These are phyloP conservation scores for Xylaria polymorpha DNA, from an alignment of 2,329 filamentous ascomycete genomes.

Conservation along the genomic window DNA sequence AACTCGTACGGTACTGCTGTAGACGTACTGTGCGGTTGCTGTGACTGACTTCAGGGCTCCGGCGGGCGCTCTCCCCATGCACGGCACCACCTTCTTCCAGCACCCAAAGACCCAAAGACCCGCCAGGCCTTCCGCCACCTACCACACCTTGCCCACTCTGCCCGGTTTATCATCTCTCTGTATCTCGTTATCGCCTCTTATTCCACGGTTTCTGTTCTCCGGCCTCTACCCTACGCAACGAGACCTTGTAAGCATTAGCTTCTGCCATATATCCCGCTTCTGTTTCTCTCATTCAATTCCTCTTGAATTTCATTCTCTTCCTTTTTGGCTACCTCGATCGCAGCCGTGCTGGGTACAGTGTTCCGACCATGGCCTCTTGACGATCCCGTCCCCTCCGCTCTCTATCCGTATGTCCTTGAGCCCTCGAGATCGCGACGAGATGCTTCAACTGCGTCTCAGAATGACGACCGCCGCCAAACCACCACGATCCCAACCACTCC, in stretches of 20 bases:
- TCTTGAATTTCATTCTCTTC: background rate
- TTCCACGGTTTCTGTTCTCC: constrained; percentile 21
- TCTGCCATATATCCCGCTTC: constrained; percentile 17
- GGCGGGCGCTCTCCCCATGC: background rate
- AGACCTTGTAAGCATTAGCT: constrained; percentile 11
- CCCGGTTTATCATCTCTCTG: constrained; percentile 31
- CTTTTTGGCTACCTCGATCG: constrained; percentile 12
- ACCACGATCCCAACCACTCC: constrained; percentile 43
- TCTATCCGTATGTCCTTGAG: constrained; percentile 22
- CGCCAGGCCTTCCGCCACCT: constrained; percentile 36
- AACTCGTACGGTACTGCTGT: constrained; percentile 4
- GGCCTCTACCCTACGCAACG: background rate
- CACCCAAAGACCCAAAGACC: constrained; percentile 25
- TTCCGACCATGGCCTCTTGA: constrained; percentile 34
- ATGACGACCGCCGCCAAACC: constrained; percentile 47
- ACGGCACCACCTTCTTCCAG: constrained; percentile 30
- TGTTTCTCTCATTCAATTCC: background rate
- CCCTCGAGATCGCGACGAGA: constrained; percentile 43
- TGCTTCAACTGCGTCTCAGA: constrained; percentile 47
- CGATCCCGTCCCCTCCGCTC: background rate
- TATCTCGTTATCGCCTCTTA: constrained; percentile 18
- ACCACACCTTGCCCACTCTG: constrained; percentile 31
- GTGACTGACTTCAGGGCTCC: constrained; percentile 19
- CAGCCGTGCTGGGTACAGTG: background rate
- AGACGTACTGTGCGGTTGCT: constrained; percentile 15